Percentiles rank a stretch among this genome's conserved stretches.
These are phyloP conservation scores for Acer saccharum DNA, from an alignment of 345 rosid species.

Conservation along the genomic window DNA sequence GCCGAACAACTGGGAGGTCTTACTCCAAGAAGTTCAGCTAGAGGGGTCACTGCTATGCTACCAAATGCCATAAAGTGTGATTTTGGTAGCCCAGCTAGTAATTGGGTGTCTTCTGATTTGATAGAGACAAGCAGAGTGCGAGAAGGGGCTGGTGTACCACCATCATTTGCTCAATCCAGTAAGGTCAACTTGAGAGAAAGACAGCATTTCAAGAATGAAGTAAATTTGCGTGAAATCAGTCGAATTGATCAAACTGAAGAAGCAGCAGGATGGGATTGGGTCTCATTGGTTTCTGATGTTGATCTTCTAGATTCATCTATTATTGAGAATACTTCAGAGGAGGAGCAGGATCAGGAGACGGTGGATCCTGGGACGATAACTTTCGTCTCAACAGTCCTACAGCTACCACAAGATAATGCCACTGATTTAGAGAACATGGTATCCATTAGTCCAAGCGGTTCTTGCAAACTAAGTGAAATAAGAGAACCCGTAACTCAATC, in stretches of 20 bases:
- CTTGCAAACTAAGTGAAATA: constrained; percentile 21
- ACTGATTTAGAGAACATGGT: constrained; percentile 22
- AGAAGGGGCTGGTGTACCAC: constrained; percentile 10
- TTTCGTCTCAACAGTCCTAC: constrained; percentile 42
- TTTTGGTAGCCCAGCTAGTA: constrained; percentile 29
- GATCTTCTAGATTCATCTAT: constrained; percentile 34
- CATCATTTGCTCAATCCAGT: constrained; percentile 18
- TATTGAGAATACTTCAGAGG: constrained; percentile 23
- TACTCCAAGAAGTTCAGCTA: constrained; percentile 22
- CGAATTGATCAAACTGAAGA: constrained; percentile 33
- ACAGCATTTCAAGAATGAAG: constrained; percentile 32
- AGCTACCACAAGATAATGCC: constrained; percentile 31
- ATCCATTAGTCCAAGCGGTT: constrained; percentile 16
- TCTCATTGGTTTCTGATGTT: constrained; percentile 35
- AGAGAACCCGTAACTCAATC: constrained; percentile 22
- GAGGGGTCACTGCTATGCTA: constrained; percentile 25
- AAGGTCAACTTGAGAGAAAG: constrained; percentile 21
- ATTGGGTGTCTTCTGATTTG: constrained; percentile 33
- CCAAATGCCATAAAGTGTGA: constrained; percentile 24
- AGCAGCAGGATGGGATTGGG: constrained; percentile 35
- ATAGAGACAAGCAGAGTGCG: constrained; percentile 14
- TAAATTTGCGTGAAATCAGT: constrained; percentile 39
- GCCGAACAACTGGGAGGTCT: constrained; percentile 26
- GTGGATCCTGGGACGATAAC: constrained; percentile 38
- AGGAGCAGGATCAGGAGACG: constrained; percentile 26